Evolutionary conservation across 305 asterid species (phyloP), one percentile per base, ranked within the genome.

Genomic region (Solanum chacoense): DNA sequence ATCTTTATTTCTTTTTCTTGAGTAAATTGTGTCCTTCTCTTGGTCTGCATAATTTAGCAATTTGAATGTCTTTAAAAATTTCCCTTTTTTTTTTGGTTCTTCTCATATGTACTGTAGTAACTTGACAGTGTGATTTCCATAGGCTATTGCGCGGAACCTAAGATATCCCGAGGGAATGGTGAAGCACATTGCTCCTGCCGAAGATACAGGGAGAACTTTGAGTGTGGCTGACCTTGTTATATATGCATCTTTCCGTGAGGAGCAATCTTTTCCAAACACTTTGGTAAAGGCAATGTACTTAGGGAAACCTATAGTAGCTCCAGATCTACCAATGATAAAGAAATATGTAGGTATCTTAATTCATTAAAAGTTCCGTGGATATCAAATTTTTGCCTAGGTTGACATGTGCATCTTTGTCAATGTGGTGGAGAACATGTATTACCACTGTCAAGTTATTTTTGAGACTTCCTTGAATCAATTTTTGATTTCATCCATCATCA

Each of bases 251-350:
- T 95, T 98, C 90, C 95, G 91, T 3, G 99, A 96, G 69, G 98
- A 94, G 88, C 94, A 90, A 73, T 90, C 96, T 85, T 96, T 98
- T 93, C 99, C 99, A 5, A 93, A 88, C 87, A 91, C 92, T 90
- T 92, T 96, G 95, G 94, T 94, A 88, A 96, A 93, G 93, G 95
- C 99, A 76, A 95, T 98, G 99, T 93, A 96, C 91, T 91, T 93
- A 1, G 96, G 90, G 95, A 98, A 96, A 90, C 98, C 98, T 85
- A 89, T 94, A 87, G 89, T 98, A 67, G 98, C 98, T 84, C 99
- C 99, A 9, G 96, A 95, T 89, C 91, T 96, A 89, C 92, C 95
- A 11, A 84, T 89, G 88, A 95, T 94, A 85, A 93, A 89, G 90
- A 95, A 94, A 97, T 93, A 95, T 92, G 99, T 98, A 94, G 29